Conservation (phyloP, 2,329 filamentous ascomycete species). For the Pleomassaria siparia region DNA sequence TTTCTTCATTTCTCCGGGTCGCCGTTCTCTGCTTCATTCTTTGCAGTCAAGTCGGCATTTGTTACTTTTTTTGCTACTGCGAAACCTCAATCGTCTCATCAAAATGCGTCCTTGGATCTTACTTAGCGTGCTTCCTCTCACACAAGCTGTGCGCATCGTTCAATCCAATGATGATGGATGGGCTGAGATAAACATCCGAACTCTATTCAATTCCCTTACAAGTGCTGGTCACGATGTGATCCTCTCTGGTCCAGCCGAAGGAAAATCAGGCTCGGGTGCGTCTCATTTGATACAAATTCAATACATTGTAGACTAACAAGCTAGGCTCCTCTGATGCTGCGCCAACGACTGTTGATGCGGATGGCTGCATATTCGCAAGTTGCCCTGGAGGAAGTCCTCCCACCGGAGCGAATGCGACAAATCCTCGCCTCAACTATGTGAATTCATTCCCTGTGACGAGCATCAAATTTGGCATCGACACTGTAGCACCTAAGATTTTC, state of each 20-base stretch:
- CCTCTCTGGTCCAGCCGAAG: constrained; percentile 66
- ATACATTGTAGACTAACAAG: background rate
- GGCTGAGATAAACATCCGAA: constrained; percentile 68
- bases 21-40: background rate
- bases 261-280: constrained; percentile 64
- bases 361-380: constrained; percentile 62
- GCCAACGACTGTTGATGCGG: constrained; percentile 50
- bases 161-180: constrained; percentile 74
- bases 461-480: constrained; percentile 64
- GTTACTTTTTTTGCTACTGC: background rate
- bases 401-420: constrained; percentile 58
- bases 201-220: constrained; percentile 59
- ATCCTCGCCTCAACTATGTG: constrained; percentile 67
- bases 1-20: background rate
- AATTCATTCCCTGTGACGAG: constrained; percentile 69
- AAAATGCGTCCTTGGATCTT: constrained; percentile 30
- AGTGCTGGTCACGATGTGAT: constrained; percentile 62
- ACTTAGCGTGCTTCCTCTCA: constrained; percentile 28
- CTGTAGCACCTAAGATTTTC: constrained; percentile 58
- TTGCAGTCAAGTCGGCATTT: constrained; percentile 14
- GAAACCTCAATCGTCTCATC: constrained; percentile 38
- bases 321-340: constrained; percentile 56
- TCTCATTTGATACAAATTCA: background rate
- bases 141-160: constrained; percentile 44
- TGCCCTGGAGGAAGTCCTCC: constrained; percentile 61